These are phyloP conservation scores for Quercus lobata DNA, from an alignment of 331 rosid genomes.

Conservation along the genomic window DNA sequence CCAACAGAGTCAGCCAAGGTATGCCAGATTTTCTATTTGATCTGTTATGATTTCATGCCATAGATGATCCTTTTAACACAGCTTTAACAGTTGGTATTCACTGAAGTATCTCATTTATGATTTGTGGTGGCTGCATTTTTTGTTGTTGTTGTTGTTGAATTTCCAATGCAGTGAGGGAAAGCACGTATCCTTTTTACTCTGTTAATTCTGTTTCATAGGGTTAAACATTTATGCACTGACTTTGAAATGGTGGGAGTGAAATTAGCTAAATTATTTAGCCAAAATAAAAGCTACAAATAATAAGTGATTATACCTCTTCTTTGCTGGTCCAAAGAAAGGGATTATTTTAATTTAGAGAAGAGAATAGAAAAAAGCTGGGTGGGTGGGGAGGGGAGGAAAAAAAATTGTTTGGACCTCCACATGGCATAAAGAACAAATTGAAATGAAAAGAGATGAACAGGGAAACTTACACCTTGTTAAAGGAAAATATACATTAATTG, in stretches of 20 bases:
- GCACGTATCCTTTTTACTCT: background rate
- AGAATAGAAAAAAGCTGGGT: background rate
- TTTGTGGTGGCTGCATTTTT: background rate
- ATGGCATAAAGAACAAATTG: background rate
- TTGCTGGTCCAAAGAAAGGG: background rate
- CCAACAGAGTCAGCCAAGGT: conserved; percentile 94
- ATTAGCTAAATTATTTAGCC: background rate
- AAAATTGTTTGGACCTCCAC: background rate
- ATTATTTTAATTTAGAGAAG: background rate
- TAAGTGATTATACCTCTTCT: background rate
- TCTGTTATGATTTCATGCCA: background rate
- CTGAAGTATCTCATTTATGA: background rate
- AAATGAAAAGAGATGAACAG: background rate
- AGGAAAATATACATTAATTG: background rate
- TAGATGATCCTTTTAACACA: background rate
- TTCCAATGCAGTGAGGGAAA: background rate
- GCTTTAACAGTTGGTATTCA: background rate
- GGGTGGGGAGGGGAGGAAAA: background rate
- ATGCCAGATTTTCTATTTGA: conserved; percentile 17
- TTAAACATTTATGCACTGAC: background rate
- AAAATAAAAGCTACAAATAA: background rate
- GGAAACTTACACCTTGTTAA: background rate
- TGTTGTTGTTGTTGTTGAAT: background rate
- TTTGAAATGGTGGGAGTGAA: too few relatives aligned
- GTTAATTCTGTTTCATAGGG: background rate